Percentiles rank a stretch among this genome's conserved stretches.
These are phyloP conservation scores for Sugiyamaella grinbergsii DNA, from an alignment of 1,139 yeast species.

Conservation along the genomic window DNA sequence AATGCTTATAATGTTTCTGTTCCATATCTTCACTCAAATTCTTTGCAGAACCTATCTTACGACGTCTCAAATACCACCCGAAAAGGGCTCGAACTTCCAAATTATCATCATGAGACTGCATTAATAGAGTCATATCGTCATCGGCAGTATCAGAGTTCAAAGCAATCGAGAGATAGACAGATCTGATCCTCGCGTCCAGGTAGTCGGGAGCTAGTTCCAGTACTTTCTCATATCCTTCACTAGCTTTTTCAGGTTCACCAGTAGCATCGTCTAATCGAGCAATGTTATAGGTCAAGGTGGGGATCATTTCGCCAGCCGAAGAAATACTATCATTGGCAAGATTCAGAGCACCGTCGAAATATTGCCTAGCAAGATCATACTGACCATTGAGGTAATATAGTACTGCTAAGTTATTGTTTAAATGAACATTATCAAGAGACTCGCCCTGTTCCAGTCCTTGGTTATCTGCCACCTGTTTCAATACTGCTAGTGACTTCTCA, in stretches of 20 bases:
- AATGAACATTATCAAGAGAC: constrained; percentile 60
- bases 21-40: constrained; percentile 59
- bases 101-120: constrained; percentile 59
- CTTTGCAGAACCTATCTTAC: constrained; percentile 39
- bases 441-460: constrained; percentile 46
- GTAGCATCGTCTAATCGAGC: constrained; percentile 47
- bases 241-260: constrained; percentile 51
- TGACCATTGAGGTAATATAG: constrained; percentile 71
- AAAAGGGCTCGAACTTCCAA: constrained; percentile 86
- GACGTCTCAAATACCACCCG: constrained; percentile 81
- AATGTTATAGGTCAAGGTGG: constrained; percentile 44
- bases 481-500: constrained; percentile 50
- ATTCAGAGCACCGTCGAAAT: constrained; percentile 56
- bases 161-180: constrained; percentile 55
- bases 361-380: constrained; percentile 51
- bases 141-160: constrained; percentile 47
- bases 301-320: constrained; percentile 28
- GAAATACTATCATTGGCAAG: constrained; percentile 42
- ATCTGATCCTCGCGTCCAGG: constrained; percentile 73
- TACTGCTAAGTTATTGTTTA: constrained; percentile 84
- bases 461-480: constrained; percentile 53
- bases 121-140: constrained; percentile 55
- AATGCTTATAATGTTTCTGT: constrained; percentile 78
- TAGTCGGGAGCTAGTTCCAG: constrained; percentile 66
- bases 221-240: constrained; percentile 56